Base-by-base conservation (phyloP, 2,329 filamentous ascomycete species). In the Gnomoniopsis sp. region DNA sequence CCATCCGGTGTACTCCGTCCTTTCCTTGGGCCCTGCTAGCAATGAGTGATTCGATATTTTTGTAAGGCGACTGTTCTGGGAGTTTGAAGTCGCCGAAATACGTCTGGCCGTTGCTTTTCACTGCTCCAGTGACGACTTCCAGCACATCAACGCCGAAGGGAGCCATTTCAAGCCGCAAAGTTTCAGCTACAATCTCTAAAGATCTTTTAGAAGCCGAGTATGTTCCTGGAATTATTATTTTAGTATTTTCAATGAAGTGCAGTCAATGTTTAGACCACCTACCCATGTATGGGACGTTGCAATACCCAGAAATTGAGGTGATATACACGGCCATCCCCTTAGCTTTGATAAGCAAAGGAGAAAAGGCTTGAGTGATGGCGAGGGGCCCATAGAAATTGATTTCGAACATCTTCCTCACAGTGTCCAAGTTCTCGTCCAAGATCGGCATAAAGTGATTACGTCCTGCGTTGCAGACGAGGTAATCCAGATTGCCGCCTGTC, bases 351-450 rank as follows among this genome's bases (percentile, higher is more conserved):
- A 72, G 62, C 55, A 70, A 48, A 15, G 66, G 64, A 15, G 64
- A 58, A 51, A 72, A 70, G 1, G 64, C 62, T 43, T 69, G 65
- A 17, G 66, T 66, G 12, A 70, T 61, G 34, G 65, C 65, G 43
- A 72, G 63, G 1, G 66, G 65, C n/a, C 64, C 69, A 11, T 67
- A 62, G 60, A 71, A 65, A 53, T 71, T 72, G 30, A 70, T 66
- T 21, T 69, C 68, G 43, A 70, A 71, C 23, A 70, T 56, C 1
- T 63, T 34, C 41, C 62, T 66, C 26, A 63, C 60, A 11, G 19
- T 43, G 3, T 63, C 55, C 15, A 67, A 53, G 43, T 68, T 49
- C 22, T 66, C 66, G 41, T 70, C 67, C 1, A 70, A 59, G 0
- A 68, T 62, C 1, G 68, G 67, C 62, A 67, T 66, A 48, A 68